phyloP scores from a whole-genome alignment of 202 grass and related monocot species.

The Saccharum hybrid region DNA sequence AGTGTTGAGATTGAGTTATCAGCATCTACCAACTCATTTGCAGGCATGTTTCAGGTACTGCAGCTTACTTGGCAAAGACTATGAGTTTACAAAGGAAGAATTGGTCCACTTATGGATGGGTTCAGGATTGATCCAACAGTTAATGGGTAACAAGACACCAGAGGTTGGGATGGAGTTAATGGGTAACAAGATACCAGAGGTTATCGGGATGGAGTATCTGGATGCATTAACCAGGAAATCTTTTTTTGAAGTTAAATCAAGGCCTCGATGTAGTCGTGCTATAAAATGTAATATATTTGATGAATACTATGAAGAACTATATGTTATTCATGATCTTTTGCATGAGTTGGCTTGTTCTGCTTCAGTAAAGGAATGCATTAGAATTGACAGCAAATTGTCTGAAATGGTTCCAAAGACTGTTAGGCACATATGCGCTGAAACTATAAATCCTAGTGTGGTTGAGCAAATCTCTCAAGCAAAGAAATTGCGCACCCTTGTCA shows the following conservation, averaged over 20 bases:
- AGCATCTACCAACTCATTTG: conserved; percentile 43
- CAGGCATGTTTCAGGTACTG: conserved; percentile 60
- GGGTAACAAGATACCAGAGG: conserved; percentile 8
- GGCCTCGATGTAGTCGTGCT: neutral
- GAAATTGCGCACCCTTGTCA: conserved; percentile 53
- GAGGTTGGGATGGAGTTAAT: neutral
- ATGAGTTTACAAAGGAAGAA: conserved; percentile 34
- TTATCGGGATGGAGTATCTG: conserved; percentile 35
- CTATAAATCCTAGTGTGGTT: conserved; percentile 1
- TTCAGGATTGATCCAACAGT: conserved; percentile 38
- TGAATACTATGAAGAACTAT: conserved; percentile 12
- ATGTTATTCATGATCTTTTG: conserved; percentile 45
- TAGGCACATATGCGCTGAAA: conserved; percentile 24
- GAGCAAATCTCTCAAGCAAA: conserved; percentile 12
- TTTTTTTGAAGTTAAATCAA: conserved; percentile 37
- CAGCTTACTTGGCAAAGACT: conserved; percentile 46
- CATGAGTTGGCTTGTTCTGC: conserved; percentile 37
- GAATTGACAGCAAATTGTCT: conserved; percentile 13
- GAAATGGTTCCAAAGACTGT: neutral
- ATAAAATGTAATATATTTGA: neutral
- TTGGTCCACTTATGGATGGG: conserved; percentile 57
- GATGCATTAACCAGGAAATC: conserved; percentile 39
- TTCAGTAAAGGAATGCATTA: conserved; percentile 49
- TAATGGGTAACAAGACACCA: no score
- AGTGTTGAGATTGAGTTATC: conserved; percentile 51